Percentiles rank a stretch among this genome's conserved stretches.
Evolutionary conservation across 2,329 filamentous ascomycete species (phyloP).

Genomic region (Penicillium brevicompactum): DNA sequence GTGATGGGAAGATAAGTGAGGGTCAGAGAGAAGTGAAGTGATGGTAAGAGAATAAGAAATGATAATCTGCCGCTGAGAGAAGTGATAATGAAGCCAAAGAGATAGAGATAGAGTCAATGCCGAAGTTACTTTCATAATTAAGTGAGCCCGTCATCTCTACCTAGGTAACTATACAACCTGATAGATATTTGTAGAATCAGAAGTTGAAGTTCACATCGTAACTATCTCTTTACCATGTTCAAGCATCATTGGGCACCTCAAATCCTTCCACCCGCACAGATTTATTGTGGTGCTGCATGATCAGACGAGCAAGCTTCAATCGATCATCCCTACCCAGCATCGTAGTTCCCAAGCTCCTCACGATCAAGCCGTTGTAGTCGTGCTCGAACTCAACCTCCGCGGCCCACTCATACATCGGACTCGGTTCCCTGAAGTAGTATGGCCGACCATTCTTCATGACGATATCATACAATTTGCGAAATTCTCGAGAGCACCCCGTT

Average conservation of each 20-base stretch:
- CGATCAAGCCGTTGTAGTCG: background rate
- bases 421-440: constrained; percentile 8
- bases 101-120: no score
- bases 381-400: constrained; percentile 7
- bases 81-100: no score
- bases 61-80: no score
- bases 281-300: constrained; percentile 5
- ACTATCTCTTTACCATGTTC: background rate
- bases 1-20: no score
- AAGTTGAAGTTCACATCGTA: no score
- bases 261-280: constrained; percentile 8
- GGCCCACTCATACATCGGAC: constrained; percentile 3
- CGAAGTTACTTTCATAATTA: no score
- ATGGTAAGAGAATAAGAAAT: no score
- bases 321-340: constrained; percentile 3
- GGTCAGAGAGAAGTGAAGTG: no score
- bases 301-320: constrained; percentile 8
- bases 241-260: background rate
- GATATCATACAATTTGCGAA: constrained; percentile 7
- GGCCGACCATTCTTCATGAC: constrained; percentile 6
- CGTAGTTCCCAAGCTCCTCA: background rate
- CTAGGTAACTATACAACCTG: no score
- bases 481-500: constrained; percentile 1
- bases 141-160: no score
- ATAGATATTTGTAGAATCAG: no score